Evolutionary conservation across 2,329 filamentous ascomycete species (phyloP), one percentile per base, ranked within the genome.

Genomic region (Coleophoma crateriformis): DNA sequence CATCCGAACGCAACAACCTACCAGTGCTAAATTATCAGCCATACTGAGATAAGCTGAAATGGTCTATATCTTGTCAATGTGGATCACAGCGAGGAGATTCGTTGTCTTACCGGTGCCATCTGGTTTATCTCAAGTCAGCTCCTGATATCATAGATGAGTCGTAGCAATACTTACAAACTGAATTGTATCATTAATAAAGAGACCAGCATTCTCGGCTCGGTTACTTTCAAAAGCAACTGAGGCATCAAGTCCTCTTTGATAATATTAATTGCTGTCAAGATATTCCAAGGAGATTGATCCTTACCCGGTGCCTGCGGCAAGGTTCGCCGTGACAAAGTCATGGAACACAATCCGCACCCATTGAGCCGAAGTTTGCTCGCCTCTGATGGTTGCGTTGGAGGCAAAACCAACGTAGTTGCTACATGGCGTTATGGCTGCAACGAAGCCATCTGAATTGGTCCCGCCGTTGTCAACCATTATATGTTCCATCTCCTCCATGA

Each of bases 281-380:
- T 27, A 27, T 10, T 27, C 27, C 8, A 27, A 7, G 27, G 27
- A 37, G 12, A 34, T 14, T 38, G 8, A 10, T 32, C 35, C 49
- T 35, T n/a, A 54, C 56, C 56, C 56, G 44, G 50, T 50, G 3
- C 54, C 50, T 4, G 53, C 50, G 4, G 47, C 22, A 11, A 46
- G 14, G 46, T 56, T 39, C 4, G 47, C 50, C 1, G 56, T 56
- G 4, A 58, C 48, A 10, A 50, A 46, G 42, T 58, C 54, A 48
- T 58, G 56, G 35, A 54, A 58, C 10, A 52, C 49, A 48, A 56
- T 52, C n/a, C 54, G 46, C 1, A 54, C 50, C 56, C 56, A 58
- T 43, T 58, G 45, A 4, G 56, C 56, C 10, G 52, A 48, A 7
- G 51, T 54, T 40, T 58, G 54, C 27, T 56, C 54, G 14, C 53